Evolutionary conservation across 139 green algal species (phyloP).

Genomic region (Closterium sp.): DNA sequence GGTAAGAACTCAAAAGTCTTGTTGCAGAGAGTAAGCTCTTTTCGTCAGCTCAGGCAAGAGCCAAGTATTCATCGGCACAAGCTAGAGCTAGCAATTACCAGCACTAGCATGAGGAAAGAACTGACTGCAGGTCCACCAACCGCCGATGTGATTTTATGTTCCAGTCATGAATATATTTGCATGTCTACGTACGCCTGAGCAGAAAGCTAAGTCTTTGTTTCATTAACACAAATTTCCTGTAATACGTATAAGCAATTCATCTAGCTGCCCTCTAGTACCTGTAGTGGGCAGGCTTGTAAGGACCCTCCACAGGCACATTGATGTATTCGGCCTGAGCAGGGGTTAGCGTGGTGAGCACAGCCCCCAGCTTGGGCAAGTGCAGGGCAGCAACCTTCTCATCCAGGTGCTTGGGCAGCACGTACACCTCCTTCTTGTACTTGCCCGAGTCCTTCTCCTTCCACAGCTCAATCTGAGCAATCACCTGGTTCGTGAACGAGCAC

Average conservation of each 20-base stretch:
- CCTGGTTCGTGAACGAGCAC: conserved; percentile 99
- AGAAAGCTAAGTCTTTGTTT: not conserved
- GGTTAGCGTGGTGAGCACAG: conserved; percentile 90
- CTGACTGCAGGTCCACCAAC: no score
- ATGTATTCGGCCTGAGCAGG: conserved; percentile 94
- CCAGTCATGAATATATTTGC: no score
- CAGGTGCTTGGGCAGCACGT: conserved; percentile 99
- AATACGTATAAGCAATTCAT: not conserved
- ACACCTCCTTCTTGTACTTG: conserved; percentile 99
- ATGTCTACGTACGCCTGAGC: not conserved
- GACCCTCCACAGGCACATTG: conserved; percentile 86
- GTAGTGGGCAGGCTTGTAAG: conserved; percentile 98
- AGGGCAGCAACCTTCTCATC: conserved; percentile 98
- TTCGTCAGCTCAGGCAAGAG: no score
- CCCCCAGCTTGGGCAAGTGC: conserved; percentile 94
- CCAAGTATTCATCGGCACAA: no score
- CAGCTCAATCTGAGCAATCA: conserved; percentile 99
- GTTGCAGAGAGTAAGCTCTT: no score
- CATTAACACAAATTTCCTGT: not conserved
- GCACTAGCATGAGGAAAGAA: no score
- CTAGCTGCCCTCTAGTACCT: conserved; percentile 71
- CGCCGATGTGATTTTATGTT: no score
- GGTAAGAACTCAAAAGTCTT: no score
- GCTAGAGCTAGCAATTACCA: no score
- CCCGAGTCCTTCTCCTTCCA: conserved; percentile 94